These are phyloP conservation scores for Lactifluus subvellereus DNA, from an alignment of 768 basidiomycete genomes.

Conservation along the genomic window DNA sequence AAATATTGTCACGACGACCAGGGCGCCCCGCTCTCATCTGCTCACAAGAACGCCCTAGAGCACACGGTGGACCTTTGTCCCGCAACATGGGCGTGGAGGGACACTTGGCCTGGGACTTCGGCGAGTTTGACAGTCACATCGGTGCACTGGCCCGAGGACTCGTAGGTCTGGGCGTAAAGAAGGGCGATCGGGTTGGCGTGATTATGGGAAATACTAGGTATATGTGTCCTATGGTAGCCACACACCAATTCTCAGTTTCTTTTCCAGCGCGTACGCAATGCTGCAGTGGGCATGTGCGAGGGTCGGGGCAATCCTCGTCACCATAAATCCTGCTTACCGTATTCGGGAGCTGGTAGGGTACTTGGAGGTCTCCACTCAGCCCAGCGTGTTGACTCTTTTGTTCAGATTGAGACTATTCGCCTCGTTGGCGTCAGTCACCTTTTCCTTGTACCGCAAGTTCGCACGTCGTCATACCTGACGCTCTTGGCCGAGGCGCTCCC, in stretches of 20 bases:
- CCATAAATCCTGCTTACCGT: constrained; percentile 78
- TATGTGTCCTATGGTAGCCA: constrained; percentile 6
- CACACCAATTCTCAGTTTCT: neutral
- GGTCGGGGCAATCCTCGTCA: constrained; percentile 77
- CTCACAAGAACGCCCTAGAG: constrained; percentile 47
- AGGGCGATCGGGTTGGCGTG: constrained; percentile 73
- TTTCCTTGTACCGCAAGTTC: constrained; percentile 64
- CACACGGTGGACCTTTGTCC: constrained; percentile 57
- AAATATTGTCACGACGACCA: constrained; percentile 46
- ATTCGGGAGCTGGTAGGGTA: constrained; percentile 57
- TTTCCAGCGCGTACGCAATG: constrained; percentile 62
- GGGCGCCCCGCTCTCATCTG: constrained; percentile 59
- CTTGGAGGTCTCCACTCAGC: neutral
- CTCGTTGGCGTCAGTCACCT: constrained; percentile 64
- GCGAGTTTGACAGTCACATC: constrained; percentile 62
- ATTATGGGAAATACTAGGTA: constrained; percentile 86
- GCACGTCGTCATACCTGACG: constrained; percentile 56
- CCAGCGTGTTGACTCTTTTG: neutral
- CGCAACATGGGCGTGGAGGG: constrained; percentile 42
- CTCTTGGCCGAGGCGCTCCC: constrained; percentile 56
- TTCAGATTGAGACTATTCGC: constrained; percentile 54
- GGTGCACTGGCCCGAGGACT: constrained; percentile 66
- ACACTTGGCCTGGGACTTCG: constrained; percentile 69
- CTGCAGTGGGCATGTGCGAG: constrained; percentile 85
- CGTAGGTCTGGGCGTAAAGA: constrained; percentile 58